Evolutionary conservation across 2,329 filamentous ascomycete species (phyloP), one percentile per base, ranked within the genome.

Genomic region (Chrysosporium queenslandicum): DNA sequence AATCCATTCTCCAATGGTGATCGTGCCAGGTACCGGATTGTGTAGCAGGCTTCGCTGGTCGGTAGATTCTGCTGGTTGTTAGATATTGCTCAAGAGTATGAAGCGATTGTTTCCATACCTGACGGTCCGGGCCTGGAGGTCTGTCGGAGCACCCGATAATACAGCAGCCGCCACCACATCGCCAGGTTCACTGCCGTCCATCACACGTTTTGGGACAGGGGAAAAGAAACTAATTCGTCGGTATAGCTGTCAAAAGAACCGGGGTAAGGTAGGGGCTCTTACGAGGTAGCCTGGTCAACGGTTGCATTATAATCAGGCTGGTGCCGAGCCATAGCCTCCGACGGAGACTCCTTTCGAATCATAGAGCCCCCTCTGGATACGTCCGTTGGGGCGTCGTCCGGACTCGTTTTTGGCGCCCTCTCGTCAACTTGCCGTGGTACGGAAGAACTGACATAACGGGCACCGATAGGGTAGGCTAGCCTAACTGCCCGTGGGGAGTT

Each of bases 1-100:
- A 98, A 70, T 98, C 92, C 89, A 98, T 94, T 47, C 90, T 85
- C 92, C 92, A 98, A 64, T 85, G 80, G 66, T 86, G 81, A 52
- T 80, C 75, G 66, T 87, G 83, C 86, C 87, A 95, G 62, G 82
- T 80, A 58, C 92, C 91, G 30, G 91, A 97, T 72, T 98, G 92
- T 40, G 91, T 96, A 32, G 92, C 91, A n/a, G 92, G 82, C 74
- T 98, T 98, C 53, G 87, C 67, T 46, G 89, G 88, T 63, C 85
- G 82, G 77, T 86, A 97, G 71, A 98, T 98, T 65, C 91, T 97
- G 65, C 54, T 32, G 46, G 23, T n/a, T 23, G 53, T 49, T 50
- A 50, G 32, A 51, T 25, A 21, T 8, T 21, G 36, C 48, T 27
- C 16, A 11, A 12, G 2, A n/a, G 21, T 11, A 23, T 11, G n/a